Percentiles rank a stretch among this genome's conserved stretches.
phyloP scores from a whole-genome alignment of 768 basidiomycete species.

The Fistulinella prunicolor region DNA sequence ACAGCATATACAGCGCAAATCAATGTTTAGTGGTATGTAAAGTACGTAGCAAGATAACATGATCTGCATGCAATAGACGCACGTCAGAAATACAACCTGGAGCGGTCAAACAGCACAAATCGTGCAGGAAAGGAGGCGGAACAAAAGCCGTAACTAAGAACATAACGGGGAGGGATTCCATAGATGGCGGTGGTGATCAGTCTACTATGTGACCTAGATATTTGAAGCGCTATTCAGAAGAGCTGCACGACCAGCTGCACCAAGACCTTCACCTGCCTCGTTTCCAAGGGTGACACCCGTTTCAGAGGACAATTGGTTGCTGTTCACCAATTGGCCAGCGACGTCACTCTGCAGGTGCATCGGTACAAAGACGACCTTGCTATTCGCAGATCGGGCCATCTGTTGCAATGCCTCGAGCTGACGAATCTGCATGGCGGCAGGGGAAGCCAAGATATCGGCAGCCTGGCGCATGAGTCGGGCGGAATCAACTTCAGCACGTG shows the following conservation, averaged over 20 bases:
- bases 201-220: conserved; percentile 12
- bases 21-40: conserved; percentile 12
- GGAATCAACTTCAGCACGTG: conserved; percentile 92
- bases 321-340: conserved; percentile 41
- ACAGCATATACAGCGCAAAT: background rate
- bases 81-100: conserved; percentile 15
- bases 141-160: background rate
- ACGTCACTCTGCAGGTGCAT: conserved; percentile 86
- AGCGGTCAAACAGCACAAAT: background rate
- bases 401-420: conserved; percentile 94
- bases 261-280: conserved; percentile 24
- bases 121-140: background rate
- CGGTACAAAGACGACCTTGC: conserved; percentile 93
- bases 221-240: conserved; percentile 24
- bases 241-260: conserved; percentile 24
- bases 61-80: background rate
- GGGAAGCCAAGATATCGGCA: conserved; percentile 89
- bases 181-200: background rate
- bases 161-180: background rate
- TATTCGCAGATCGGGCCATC: conserved; percentile 87
- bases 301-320: conserved; percentile 23
- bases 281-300: conserved; percentile 19
- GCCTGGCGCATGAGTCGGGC: conserved; percentile 96
- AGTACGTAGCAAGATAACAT: background rate
- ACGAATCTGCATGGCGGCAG: conserved; percentile 97